Evolutionary conservation across 2,329 filamentous ascomycete genomes (phyloP).

Genomic region (Colletotrichum sp.): DNA sequence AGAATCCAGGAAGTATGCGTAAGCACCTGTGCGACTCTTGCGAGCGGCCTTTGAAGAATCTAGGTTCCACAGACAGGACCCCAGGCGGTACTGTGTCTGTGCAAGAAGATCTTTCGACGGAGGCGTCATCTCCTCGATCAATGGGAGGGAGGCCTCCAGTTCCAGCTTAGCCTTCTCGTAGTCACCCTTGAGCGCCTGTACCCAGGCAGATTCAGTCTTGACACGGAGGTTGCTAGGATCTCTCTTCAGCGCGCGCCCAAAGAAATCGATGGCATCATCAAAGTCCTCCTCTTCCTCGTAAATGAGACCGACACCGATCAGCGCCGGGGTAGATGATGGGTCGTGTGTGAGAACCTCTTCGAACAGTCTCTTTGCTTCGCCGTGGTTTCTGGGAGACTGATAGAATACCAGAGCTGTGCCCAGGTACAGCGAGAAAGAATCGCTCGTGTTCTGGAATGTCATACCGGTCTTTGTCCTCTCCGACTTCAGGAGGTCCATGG

Average conservation of each 20-base stretch:
- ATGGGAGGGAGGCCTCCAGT: conserved; percentile 71
- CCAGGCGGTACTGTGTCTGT: conserved; percentile 85
- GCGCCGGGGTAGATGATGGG: conserved; percentile 75
- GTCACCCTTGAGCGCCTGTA: conserved; percentile 82
- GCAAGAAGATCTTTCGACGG: conserved; percentile 75
- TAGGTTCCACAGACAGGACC: conserved; percentile 84
- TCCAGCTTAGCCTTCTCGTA: conserved; percentile 70
- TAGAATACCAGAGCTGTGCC: conserved; percentile 90
- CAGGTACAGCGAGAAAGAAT: conserved; percentile 78
- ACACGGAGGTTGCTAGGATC: conserved; percentile 80
- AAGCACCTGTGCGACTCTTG: conserved; percentile 82
- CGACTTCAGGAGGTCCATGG: conserved; percentile 62
- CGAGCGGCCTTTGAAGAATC: conserved; percentile 76
- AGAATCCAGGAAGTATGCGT: conserved; percentile 80
- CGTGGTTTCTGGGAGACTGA: conserved; percentile 87
- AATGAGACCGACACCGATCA: conserved; percentile 90
- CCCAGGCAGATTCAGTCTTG: conserved; percentile 89
- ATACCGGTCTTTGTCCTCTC: conserved; percentile 73
- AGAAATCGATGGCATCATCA: conserved; percentile 78
- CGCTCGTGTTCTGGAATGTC: conserved; percentile 69
- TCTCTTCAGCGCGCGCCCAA: conserved; percentile 75
- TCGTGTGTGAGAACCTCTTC: conserved; percentile 80
- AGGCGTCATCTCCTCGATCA: conserved; percentile 66
- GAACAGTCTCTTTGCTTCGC: conserved; percentile 86
- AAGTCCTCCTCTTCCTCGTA: conserved; percentile 94